Base-by-base conservation (phyloP, 768 basidiomycete genomes). In the Tulasnella sp. region DNA sequence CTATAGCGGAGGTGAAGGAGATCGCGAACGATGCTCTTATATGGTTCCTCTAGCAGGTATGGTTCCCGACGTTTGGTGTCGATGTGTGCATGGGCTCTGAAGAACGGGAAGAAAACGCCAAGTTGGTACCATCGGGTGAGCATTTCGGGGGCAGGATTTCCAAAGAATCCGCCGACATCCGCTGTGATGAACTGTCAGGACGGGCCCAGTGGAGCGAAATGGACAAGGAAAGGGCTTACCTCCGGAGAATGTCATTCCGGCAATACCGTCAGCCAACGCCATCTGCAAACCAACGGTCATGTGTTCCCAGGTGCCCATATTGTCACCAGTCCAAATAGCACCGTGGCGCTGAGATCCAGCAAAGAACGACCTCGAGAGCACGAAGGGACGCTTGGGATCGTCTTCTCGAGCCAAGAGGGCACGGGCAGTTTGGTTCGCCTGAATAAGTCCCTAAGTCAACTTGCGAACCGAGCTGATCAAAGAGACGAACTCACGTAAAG, bases 301-400 rank as follows among this genome's bases (percentile, higher is more conserved):
- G 81, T 99, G 97, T 76, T 96, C 95, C 97, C 97, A 99, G 0
- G 93, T 95, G 22, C 97, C 94, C 36, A 97, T 85, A 82, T 99
- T 99, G 83, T 99, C 97, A 22, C 97, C 97, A 9, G 97, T 99
- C 97, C 97, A 99, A 88, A 97, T 95, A 5, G 97, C 96, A 45
- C 96, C 94, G 80, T 93, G 94, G 29, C 96, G 90, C 82, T 99
- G 97, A 36, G 96, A 95, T 3, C 97, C 97, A 1, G 96, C 93
- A 76, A 87, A 99, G 89, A 97, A 99, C 15, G 95, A 88, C 70
- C 97, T 92, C 0, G 96, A 96, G 12, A 99, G 89, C 69, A 99
- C 96, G 82, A 99, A 99, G 0, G 97, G 96, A 17, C 97, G 89
- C 79, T 89, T 89, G 0, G 91, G 88, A 19, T 91, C 88, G 73